Evolutionary conservation across 257 asterid species (phyloP).

Genomic region (Catharanthus roseus): DNA sequence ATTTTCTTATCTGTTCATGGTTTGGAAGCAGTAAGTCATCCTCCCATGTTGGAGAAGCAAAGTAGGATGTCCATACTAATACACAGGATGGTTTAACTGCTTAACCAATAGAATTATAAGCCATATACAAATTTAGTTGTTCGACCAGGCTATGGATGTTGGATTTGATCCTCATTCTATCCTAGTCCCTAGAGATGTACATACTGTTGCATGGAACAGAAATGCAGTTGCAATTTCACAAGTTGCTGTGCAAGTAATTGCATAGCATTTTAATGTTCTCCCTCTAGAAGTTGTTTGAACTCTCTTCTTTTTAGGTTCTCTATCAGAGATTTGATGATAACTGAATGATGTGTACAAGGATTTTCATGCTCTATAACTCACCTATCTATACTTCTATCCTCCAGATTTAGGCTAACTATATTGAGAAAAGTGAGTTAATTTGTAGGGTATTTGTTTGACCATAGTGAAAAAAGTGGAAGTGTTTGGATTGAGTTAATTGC

Average conservation of each 20-base stretch:
- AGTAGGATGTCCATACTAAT: too few relatives aligned
- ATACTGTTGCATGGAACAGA: not conserved
- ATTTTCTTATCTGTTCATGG: not conserved
- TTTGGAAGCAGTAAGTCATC: not conserved
- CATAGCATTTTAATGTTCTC: not conserved
- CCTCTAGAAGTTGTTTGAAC: not conserved
- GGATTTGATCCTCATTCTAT: not conserved
- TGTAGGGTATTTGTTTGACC: too few relatives aligned
- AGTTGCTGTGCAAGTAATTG: not conserved
- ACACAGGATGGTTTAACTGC: not conserved
- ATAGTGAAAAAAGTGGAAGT: too few relatives aligned
- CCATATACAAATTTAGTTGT: not conserved
- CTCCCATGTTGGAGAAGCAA: too few relatives aligned
- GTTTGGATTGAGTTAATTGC: too few relatives aligned
- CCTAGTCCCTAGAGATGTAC: not conserved
- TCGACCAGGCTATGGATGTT: not conserved
- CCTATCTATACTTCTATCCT: not conserved
- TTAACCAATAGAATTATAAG: not conserved
- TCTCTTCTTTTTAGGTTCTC: not conserved
- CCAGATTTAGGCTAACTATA: too few relatives aligned
- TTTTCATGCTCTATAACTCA: not conserved
- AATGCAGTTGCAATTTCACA: not conserved
- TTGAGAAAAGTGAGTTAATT: too few relatives aligned
- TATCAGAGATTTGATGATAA: slow-evolving; percentile 1
- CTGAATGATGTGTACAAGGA: not conserved